phyloP scores from a whole-genome alignment of 1,284 basidiomycete genomes.

The Ceratobasidium sp. region DNA sequence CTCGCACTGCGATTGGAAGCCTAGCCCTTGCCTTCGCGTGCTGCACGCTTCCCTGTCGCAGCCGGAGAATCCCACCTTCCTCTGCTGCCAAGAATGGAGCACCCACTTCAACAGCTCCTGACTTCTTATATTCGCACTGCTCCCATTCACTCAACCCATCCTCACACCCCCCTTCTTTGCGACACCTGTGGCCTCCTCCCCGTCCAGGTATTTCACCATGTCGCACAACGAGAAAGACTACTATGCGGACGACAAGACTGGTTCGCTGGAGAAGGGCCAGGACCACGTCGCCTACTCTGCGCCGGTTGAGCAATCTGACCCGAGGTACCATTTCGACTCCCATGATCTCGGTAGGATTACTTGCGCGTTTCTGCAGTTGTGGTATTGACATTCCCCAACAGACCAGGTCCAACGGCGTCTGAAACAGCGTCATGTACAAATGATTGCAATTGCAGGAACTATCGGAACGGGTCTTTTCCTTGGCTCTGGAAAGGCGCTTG shows the following conservation, averaged over 20 bases:
- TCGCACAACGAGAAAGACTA: slow-evolving; percentile 48
- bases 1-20: slow-evolving; percentile 25
- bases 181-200: slow-evolving; percentile 4
- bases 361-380: too few species aligned
- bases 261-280: slow-evolving; percentile 41
- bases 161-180: slow-evolving; percentile 25
- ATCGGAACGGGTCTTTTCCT: slow-evolving; percentile 85
- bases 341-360: slow-evolving; percentile 62
- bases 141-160: background rate
- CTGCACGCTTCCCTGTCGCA: slow-evolving; percentile 11
- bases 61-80: background rate
- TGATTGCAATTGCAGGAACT: slow-evolving; percentile 66
- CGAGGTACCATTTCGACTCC: slow-evolving; percentile 58
- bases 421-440: slow-evolving; percentile 77
- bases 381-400: background rate
- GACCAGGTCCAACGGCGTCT: slow-evolving; percentile 66
- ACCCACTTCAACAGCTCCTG: background rate
- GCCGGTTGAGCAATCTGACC: slow-evolving; percentile 35
- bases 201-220: slow-evolving; percentile 38
- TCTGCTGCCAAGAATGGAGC: slow-evolving; percentile 31
- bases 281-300: slow-evolving; percentile 20
- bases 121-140: background rate
- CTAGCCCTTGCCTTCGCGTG: slow-evolving; percentile 28
- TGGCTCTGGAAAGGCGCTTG: slow-evolving; percentile 70
- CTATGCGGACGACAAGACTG: slow-evolving; percentile 44